Evolutionary conservation across 306 rosid genomes (phyloP), one percentile per base, ranked within the genome.

Genomic region (Trichosanthes truncata): DNA sequence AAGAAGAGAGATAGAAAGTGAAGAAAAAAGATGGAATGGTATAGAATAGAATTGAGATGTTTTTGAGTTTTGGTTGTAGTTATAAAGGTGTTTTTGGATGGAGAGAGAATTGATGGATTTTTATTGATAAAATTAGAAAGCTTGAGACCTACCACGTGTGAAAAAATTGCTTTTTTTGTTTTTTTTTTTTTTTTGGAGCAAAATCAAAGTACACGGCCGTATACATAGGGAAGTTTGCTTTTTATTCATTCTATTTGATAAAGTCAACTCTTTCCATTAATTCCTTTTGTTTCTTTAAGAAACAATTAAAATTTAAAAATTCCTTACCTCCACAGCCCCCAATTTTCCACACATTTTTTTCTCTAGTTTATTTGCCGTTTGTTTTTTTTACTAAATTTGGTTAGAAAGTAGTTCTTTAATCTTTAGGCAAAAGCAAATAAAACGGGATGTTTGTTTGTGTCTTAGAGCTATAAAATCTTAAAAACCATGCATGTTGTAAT

Each of bases 111-210:
- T 38, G 20, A 36, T 9, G 49, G 74, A 1, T 38, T 68, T 62
- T 26, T 10, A 71, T 13, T 10, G 0, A 15, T 25, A 73, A 29
- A 46, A 26, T 35, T 29, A 74, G 26, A 49, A 74, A 48, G 49
- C 45, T 74, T 18, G 45, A 48, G 61, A 29, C 60, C 78, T 49
- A 74, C 61, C 60, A 74, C 78, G 59, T 74, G 78, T 48, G 61
- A 41, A 40, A 36, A 5, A 9, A 18, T 4, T 65, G 7, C 6
- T 33, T 0, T 35, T 65, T 15, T 1, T n/a, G n/a, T 10, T 4
- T 71, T 45, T 23, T 23, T 43, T 10, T 25, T 45, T 1, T 25
- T 25, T 6, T 46, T 14, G 10, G 36, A 40, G 21, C 2, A 67
- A 72, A 26, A 46, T 23, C 6, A 17, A 73, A 14, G 78, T 73